phyloP scores from a whole-genome alignment of 441 rosid genomes.

The Arabidopsis lyrata region DNA sequence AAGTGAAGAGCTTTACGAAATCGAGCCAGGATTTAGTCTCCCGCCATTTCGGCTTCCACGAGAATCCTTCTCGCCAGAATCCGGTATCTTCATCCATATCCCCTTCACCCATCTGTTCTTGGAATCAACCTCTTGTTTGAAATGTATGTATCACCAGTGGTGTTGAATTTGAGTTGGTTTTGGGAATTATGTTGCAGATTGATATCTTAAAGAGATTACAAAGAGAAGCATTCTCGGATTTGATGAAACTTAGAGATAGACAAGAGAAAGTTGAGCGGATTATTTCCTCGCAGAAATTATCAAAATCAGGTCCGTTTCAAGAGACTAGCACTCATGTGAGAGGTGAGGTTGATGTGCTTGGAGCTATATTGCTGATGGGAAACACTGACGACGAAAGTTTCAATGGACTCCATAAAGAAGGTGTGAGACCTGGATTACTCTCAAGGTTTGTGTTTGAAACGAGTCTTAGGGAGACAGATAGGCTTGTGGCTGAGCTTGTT shows the following conservation, averaged over 20 bases:
- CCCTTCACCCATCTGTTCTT: neutral
- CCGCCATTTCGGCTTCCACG: slow-evolving; percentile 49
- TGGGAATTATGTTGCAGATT: slow-evolving; percentile 58
- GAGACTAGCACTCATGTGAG: slow-evolving; percentile 67
- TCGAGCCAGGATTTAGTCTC: slow-evolving; percentile 59
- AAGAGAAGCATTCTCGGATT: slow-evolving; percentile 84
- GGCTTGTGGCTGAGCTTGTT: slow-evolving; percentile 70
- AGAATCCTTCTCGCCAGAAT: slow-evolving; percentile 55
- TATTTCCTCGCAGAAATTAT: slow-evolving; percentile 58
- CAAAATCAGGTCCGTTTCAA: slow-evolving; percentile 64
- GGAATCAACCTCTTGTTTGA: neutral
- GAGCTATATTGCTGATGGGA: slow-evolving; percentile 64
- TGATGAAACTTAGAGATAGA: slow-evolving; percentile 91
- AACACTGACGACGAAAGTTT: slow-evolving; percentile 53
- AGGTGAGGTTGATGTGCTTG: slow-evolving; percentile 77
- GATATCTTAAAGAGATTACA: slow-evolving; percentile 94
- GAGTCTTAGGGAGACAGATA: slow-evolving; percentile 60
- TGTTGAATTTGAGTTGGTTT: neutral
- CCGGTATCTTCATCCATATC: slow-evolving; percentile 60
- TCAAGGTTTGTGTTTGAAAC: slow-evolving; percentile 77
- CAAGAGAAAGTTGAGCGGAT: slow-evolving; percentile 81
- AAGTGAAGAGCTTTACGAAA: slow-evolving; percentile 55
- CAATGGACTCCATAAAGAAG: slow-evolving; percentile 59
- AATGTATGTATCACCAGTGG: neutral
- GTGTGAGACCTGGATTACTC: slow-evolving; percentile 64